These are phyloP conservation scores for Penicillium sp. DNA, from an alignment of 2,329 filamentous ascomycete genomes.

Conservation along the genomic window DNA sequence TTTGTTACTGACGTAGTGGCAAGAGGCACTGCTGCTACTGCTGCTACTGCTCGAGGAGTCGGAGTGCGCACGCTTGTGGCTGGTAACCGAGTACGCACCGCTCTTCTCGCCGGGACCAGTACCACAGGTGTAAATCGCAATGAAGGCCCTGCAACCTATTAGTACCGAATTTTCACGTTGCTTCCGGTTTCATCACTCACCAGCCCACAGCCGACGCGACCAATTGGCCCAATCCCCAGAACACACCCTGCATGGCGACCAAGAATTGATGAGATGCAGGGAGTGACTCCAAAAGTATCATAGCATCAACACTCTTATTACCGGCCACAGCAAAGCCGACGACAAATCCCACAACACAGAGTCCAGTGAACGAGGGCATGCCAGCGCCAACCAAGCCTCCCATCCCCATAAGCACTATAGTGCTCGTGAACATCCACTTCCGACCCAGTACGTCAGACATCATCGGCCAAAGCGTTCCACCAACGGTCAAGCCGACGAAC, in stretches of 20 bases:
- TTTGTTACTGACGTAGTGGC: slow-evolving; percentile 23
- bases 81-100: neutral
- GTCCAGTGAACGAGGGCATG: slow-evolving; percentile 27
- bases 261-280: slow-evolving; percentile 23
- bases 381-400: slow-evolving; percentile 22
- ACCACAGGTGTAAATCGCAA: slow-evolving; percentile 22
- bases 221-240: slow-evolving; percentile 21
- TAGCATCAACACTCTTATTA: slow-evolving; percentile 16
- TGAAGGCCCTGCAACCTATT: slow-evolving; percentile 17
- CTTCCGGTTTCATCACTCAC: neutral
- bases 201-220: slow-evolving; percentile 19
- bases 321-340: slow-evolving; percentile 20
- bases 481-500: slow-evolving; percentile 14
- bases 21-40: slow-evolving; percentile 9
- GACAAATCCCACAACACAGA: slow-evolving; percentile 20
- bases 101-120: slow-evolving; percentile 21
- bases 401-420: slow-evolving; percentile 19
- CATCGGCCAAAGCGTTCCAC: slow-evolving; percentile 18
- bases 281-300: slow-evolving; percentile 18
- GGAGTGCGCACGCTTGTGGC: neutral
- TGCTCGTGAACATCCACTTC: slow-evolving; percentile 21
- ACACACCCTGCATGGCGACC: slow-evolving; percentile 15
- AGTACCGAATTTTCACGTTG: neutral
- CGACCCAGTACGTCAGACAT: slow-evolving; percentile 21
- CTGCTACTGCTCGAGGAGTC: neutral